A percentile compares a stretch with the other conserved stretches of the same genome.
Evolutionary conservation across 2,329 filamentous ascomycete genomes (phyloP).

Genomic region (Sporothrix curviconia): DNA sequence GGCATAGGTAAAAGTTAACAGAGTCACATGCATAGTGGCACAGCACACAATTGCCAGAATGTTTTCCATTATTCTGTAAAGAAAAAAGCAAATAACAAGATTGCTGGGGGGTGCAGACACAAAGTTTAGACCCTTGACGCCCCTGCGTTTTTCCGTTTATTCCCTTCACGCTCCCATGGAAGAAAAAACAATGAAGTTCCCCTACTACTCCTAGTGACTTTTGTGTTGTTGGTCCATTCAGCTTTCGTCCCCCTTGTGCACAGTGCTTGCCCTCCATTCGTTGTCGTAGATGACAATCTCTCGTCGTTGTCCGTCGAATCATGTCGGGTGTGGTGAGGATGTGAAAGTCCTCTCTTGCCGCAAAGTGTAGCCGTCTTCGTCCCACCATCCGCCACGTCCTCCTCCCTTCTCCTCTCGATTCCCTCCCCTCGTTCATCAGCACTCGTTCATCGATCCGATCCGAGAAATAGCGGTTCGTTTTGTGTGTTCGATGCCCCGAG

Average conservation of each 20-base stretch:
- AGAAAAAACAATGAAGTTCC: not conserved
- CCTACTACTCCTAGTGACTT: not conserved
- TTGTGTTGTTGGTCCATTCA: not conserved
- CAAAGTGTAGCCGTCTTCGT: not conserved
- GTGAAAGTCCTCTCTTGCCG: conserved; percentile 1
- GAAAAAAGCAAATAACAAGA: conserved; percentile 6
- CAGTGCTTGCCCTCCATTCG: conserved; percentile 4
- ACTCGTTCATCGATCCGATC: not conserved
- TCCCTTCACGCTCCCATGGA: not conserved
- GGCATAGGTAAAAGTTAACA: not conserved
- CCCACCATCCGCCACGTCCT: not conserved
- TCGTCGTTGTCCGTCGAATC: not conserved
- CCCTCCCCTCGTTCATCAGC: not conserved
- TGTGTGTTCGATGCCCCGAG: not conserved
- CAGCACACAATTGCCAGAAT: not conserved
- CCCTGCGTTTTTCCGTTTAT: not conserved
- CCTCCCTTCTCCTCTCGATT: too few species aligned
- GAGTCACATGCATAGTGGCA: not conserved
- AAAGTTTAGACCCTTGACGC: not conserved
- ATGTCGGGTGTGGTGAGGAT: conserved; percentile 5
- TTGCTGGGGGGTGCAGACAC: not conserved
- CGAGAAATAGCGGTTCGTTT: not conserved
- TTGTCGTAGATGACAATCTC: not conserved
- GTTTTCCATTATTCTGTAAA: conserved; percentile 6
- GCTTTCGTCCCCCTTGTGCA: not conserved